phyloP scores from a whole-genome alignment of 371 early-diverging fungal species.

The Rhizomucor pusillus region DNA sequence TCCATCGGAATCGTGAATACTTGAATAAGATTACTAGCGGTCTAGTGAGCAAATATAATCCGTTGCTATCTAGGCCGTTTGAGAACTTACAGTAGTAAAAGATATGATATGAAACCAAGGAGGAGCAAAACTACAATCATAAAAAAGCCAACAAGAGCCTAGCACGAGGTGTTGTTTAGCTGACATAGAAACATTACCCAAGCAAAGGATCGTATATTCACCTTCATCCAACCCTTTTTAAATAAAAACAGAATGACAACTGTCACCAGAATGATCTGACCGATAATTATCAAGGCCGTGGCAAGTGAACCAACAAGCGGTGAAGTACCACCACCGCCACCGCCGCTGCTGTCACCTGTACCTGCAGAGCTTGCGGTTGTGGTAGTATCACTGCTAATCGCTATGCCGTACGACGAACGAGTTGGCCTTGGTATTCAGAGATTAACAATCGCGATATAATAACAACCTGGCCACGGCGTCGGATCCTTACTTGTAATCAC shows the following conservation, averaged over 20 bases:
- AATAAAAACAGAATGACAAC: conserved; percentile 74
- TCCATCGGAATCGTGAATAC: conserved; percentile 73
- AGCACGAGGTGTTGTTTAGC: background rate
- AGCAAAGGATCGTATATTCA: conserved; percentile 10
- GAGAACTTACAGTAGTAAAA: conserved; percentile 52
- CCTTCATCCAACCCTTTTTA: conserved; percentile 76
- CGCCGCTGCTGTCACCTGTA: background rate
- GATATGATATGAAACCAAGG: conserved; percentile 77
- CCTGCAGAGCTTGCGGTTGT: background rate
- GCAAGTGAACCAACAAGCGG: conserved; percentile 42
- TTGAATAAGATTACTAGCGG: conserved; percentile 47
- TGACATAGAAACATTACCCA: background rate
- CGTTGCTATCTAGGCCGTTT: conserved; percentile 9
- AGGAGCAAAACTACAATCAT: conserved; percentile 68
- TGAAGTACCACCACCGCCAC: conserved; percentile 4
- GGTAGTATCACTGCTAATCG: conserved; percentile 18
- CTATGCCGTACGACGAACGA: conserved; percentile 40
- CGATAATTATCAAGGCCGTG: conserved; percentile 73
- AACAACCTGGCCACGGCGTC: too few relatives aligned
- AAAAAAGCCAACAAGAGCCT: conserved; percentile 74
- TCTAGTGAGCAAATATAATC: conserved; percentile 5
- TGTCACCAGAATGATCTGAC: conserved; percentile 77
- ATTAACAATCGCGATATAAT: too few relatives aligned
- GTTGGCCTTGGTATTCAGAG: too few relatives aligned
- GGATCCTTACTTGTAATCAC: conserved; percentile 52